phyloP scores from a whole-genome alignment of 257 asterid genomes.

The Ocimum tenuiflorum region DNA sequence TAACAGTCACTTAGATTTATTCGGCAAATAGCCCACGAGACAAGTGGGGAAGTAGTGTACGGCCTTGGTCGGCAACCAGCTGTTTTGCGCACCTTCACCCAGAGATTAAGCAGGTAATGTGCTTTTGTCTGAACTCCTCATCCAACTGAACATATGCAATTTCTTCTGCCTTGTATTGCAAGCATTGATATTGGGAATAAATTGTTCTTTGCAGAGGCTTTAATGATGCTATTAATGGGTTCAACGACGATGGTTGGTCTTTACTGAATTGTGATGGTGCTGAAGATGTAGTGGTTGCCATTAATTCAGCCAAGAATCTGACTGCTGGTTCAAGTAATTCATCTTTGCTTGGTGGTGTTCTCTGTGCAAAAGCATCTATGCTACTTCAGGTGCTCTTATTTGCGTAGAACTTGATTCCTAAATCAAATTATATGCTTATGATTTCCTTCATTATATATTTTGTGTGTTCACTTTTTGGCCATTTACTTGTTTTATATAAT shows the following conservation, averaged over 20 bases:
- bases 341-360: constrained; percentile 59
- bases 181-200: neutral
- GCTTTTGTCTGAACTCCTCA: neutral
- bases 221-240: constrained; percentile 79
- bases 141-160: neutral
- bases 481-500: neutral
- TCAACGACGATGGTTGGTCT: constrained; percentile 80
- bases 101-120: constrained; percentile 72
- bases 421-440: neutral
- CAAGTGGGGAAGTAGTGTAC: constrained; percentile 73
- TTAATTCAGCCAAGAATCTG: constrained; percentile 50
- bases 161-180: neutral
- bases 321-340: constrained; percentile 34
- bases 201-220: constrained; percentile 57
- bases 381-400: constrained; percentile 55
- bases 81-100: constrained; percentile 81
- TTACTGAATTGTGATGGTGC: constrained; percentile 55
- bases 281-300: constrained; percentile 74
- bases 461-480: neutral
- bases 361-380: constrained; percentile 91
- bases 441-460: neutral
- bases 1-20: constrained; percentile 42
- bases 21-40: constrained; percentile 84
- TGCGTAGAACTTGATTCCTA: neutral
- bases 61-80: constrained; percentile 91